Conservation (phyloP, 306 rosid genomes). For the Dicorynia guianensis region DNA sequence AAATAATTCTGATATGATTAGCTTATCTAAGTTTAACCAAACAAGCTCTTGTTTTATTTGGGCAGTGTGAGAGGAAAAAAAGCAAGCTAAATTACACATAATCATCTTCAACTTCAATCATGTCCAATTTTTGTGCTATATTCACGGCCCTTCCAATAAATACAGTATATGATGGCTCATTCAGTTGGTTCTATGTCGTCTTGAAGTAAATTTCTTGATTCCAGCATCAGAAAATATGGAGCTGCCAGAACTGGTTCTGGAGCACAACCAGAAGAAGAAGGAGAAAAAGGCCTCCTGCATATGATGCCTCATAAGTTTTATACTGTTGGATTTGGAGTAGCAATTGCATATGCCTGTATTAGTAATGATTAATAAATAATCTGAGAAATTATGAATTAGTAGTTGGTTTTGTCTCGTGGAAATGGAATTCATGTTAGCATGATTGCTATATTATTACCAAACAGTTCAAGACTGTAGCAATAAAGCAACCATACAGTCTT, state of each 20-base stretch:
- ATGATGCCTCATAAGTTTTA: conserved; percentile 80
- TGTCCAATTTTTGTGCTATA: not conserved
- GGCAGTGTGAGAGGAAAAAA: too few species aligned
- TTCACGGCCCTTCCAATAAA: not conserved
- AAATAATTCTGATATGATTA: too few species aligned
- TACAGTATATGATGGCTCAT: not conserved
- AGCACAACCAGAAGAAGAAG: conserved; percentile 52
- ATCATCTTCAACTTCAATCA: too few species aligned
- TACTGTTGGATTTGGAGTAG: not conserved
- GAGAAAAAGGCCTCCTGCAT: conserved; percentile 77
- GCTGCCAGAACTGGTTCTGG: conserved; percentile 46
- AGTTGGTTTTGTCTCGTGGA: conserved; percentile 11
- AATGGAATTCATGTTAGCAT: not conserved
- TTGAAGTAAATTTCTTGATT: conserved; percentile 11
- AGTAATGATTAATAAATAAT: not conserved
- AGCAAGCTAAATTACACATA: too few species aligned
- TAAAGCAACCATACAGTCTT: not conserved
- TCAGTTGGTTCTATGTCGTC: not conserved
- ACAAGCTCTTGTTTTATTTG: too few species aligned
- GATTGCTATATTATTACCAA: conserved; percentile 2
- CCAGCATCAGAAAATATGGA: conserved; percentile 53
- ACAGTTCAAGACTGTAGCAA: not conserved
- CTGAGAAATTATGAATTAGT: not conserved
- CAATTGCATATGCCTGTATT: not conserved
- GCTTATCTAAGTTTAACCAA: too few species aligned